phyloP scores from a whole-genome alignment of 345 rosid species.

The Lumnitzera racemosa region DNA sequence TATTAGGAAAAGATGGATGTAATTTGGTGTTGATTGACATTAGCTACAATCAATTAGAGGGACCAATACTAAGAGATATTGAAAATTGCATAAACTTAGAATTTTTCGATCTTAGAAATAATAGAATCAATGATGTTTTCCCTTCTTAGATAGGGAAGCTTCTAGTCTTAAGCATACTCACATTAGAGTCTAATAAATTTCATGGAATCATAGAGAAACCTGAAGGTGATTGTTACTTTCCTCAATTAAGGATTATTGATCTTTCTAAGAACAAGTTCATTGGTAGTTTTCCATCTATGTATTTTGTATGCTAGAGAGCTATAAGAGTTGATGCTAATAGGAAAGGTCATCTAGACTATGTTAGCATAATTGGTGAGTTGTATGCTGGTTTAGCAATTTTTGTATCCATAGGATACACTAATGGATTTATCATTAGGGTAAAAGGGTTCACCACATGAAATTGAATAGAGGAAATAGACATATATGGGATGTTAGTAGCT shows the following conservation, averaged over 20 bases:
- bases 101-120: neutral
- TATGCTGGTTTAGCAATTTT: neutral
- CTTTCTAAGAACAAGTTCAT: slow-evolving; percentile 4
- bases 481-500: too few species aligned
- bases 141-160: slow-evolving; percentile 8
- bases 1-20: neutral
- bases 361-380: neutral
- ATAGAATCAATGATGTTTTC: neutral
- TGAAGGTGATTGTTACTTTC: neutral
- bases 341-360: neutral
- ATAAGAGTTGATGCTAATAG: slow-evolving; percentile 1
- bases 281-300: neutral
- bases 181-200: slow-evolving; percentile 5
- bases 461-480: too few species aligned
- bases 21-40: too few species aligned
- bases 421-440: slow-evolving; percentile 1
- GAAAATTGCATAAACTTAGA: neutral
- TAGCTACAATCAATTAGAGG: slow-evolving; percentile 3
- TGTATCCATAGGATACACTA: neutral
- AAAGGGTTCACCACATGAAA: neutral
- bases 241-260: neutral
- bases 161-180: slow-evolving; percentile 1
- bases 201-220: neutral
- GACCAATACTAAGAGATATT: slow-evolving; percentile 11
- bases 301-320: neutral